Base-by-base conservation (phyloP, 192 early-diverging fungal species). In the Coemansia sp. region DNA sequence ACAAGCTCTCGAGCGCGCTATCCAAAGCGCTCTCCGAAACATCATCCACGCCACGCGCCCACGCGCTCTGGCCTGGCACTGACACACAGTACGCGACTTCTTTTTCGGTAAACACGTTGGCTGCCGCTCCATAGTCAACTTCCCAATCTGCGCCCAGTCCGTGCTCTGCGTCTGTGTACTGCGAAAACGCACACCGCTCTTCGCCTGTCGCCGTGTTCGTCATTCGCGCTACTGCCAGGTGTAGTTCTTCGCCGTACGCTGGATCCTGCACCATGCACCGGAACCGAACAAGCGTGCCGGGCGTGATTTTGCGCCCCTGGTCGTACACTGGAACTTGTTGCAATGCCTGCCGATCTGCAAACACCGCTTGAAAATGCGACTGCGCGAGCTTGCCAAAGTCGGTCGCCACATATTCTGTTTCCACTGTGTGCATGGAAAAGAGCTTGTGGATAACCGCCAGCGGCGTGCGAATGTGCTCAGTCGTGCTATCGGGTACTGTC, bases 201-300 rank as follows among this genome's bases (percentile, higher is more conserved):
- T 82, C 79, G 10, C 79, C 78, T 1, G 74, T 82, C 23, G 51
- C 57, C 3, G 62, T 10, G 49, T 82, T 77, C 14, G 71, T 32
- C 2, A 70, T 22, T 10, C 68, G 73, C 0, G 79, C 79, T 1
- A 76, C 61, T 9, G 74, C 65, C n/a, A 82, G 54, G 48, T 76
- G 74, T 1, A 82, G 70, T 20, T 92, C 89, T 59, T 90, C 85
- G 9, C 86, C 89, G 23, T 90, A 85, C 52, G 86, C 85, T 2
- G 88, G 88, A 51, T 92, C 90, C 72, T 92, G 91, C 4, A 92
- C 83, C 91, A 92, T 92, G 73, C 88, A 89, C 41, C 87, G 78
- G 64, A 91, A 91, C n/a, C 89, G 68, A 18, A 90, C 87, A 5
- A 92, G 75, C 10, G 70, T 59, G 2, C 74, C 78, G 27, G 24